Conservation (phyloP, 495 filamentous ascomycete species). For the Penicillium robsamsonii region DNA sequence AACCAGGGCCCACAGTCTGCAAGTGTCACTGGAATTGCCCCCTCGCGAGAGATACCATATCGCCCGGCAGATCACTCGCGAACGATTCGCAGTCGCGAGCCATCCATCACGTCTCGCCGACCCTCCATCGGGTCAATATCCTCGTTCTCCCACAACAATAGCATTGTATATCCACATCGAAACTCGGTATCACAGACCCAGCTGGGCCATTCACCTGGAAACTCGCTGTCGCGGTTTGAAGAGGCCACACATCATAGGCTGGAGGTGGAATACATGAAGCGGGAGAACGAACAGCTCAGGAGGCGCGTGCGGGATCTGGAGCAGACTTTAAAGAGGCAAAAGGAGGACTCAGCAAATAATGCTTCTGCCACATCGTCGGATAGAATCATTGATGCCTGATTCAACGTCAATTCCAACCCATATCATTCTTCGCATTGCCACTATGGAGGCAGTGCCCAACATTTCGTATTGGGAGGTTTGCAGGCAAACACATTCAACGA, state of each 20-base stretch:
- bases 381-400: conserved; percentile 2
- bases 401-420: neutral
- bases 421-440: conserved; percentile 6
- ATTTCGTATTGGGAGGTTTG: conserved; percentile 9
- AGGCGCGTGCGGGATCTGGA: conserved; percentile 74
- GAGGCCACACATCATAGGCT: conserved; percentile 65
- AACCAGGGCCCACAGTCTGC: conserved; percentile 44
- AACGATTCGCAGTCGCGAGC: conserved; percentile 37
- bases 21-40: conserved; percentile 49
- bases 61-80: conserved; percentile 29
- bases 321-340: conserved; percentile 32
- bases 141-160: conserved; percentile 30
- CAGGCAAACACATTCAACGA: conserved; percentile 19
- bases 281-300: conserved; percentile 78
- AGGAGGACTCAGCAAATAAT: conserved; percentile 5
- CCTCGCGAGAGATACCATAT: conserved; percentile 40
- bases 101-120: conserved; percentile 44
- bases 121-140: conserved; percentile 39
- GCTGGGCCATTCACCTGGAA: conserved; percentile 24
- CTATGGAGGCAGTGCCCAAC: conserved; percentile 2
- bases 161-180: conserved; percentile 33
- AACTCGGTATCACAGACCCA: conserved; percentile 32
- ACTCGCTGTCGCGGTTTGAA: conserved; percentile 54
- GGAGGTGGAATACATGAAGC: conserved; percentile 70
- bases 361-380: neutral